Evolutionary conservation across 768 basidiomycete species (phyloP).

Genomic region (Glaciozyma antarctica): DNA sequence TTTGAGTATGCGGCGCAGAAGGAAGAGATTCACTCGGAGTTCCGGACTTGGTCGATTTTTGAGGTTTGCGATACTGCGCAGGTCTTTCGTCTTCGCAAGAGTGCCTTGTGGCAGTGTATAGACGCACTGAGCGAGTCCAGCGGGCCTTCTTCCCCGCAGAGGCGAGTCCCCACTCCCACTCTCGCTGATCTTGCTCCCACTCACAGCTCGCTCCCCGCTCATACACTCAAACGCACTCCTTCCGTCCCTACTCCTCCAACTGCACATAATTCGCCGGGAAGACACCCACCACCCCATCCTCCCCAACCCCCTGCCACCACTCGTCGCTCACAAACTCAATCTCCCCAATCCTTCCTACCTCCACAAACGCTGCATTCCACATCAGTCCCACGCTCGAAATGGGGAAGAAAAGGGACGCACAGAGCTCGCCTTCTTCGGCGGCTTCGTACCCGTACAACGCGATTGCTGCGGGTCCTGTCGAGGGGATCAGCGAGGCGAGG

Average conservation of each 20-base stretch:
- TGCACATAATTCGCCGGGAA: conserved; percentile 93
- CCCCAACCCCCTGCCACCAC: conserved; percentile 82
- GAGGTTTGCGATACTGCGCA: too few species aligned
- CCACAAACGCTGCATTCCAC: conserved; percentile 44
- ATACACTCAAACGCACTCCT: too few species aligned
- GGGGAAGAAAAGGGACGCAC: conserved; percentile 13
- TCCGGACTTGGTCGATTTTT: too few species aligned
- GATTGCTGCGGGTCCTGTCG: not conserved
- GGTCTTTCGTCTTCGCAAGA: too few species aligned
- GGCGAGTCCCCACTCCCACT: too few species aligned
- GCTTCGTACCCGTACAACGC: conserved; percentile 78
- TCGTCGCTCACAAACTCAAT: conserved; percentile 75
- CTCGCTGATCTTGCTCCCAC: too few species aligned
- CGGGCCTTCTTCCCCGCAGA: too few species aligned
- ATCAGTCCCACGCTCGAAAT: not conserved
- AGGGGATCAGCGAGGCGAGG: not conserved
- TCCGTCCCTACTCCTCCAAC: conserved; percentile 48
- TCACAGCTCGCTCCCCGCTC: too few species aligned
- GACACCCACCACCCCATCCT: conserved; percentile 63
- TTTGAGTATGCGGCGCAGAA: too few species aligned
- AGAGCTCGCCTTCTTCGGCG: conserved; percentile 77
- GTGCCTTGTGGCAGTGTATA: too few species aligned
- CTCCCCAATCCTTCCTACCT: conserved; percentile 70
- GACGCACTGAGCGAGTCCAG: too few species aligned
- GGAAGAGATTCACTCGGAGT: too few species aligned